Percentiles rank a stretch among this genome's conserved stretches.
Evolutionary conservation across 495 filamentous ascomycete genomes (phyloP).

Genomic region (Cercophora samala): DNA sequence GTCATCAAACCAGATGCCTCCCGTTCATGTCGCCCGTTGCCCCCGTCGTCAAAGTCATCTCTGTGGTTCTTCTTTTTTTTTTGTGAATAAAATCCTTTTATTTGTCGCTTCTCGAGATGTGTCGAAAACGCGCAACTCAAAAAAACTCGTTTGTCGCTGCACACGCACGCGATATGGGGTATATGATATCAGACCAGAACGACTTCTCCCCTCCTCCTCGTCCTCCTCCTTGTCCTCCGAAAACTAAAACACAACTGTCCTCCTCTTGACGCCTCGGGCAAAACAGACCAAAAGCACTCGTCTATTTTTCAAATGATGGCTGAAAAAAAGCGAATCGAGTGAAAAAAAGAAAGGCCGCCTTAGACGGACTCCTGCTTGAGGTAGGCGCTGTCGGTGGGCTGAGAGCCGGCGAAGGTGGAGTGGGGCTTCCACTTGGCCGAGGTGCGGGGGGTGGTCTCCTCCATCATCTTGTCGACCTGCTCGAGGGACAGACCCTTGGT

Average conservation of each 20-base stretch:
- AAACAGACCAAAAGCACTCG: neutral
- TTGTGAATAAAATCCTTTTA: neutral
- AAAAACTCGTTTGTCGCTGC: neutral
- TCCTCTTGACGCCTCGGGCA: neutral
- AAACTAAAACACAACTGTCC: neutral
- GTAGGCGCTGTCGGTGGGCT: conserved; percentile 14
- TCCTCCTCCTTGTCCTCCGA: neutral
- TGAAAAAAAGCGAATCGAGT: neutral
- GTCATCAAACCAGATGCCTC: neutral
- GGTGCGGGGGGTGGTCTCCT: conserved; percentile 69
- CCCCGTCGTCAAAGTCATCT: neutral
- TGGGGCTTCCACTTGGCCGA: conserved; percentile 69
- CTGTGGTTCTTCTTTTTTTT: neutral
- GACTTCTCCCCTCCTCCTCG: neutral
- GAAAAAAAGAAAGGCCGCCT: neutral
- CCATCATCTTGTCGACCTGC: conserved; percentile 88
- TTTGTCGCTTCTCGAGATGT: neutral
- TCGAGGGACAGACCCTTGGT: conserved; percentile 86
- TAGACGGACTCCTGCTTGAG: conserved; percentile 19
- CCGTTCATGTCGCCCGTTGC: neutral
- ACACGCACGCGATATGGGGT: neutral
- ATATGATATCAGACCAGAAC: neutral
- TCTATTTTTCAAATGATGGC: neutral
- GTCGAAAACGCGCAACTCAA: neutral
- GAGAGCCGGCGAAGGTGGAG: conserved; percentile 57